Percentiles rank a stretch among this genome's conserved stretches.
Conservation (phyloP, 2,329 filamentous ascomycete genomes). For the Alternaria sp. region DNA sequence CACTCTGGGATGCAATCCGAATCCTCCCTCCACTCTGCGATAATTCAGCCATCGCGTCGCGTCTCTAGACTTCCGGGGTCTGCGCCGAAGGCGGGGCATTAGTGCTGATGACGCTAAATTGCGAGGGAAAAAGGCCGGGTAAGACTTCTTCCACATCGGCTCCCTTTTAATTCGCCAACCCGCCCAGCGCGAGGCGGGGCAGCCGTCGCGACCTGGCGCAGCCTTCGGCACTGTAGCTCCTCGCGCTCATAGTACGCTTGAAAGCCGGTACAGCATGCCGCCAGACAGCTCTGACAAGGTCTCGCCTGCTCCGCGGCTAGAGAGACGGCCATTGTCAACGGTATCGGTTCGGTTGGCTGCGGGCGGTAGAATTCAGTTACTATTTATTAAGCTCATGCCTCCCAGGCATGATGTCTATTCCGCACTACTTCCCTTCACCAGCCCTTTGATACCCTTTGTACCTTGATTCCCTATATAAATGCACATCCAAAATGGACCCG, state of each 20-base stretch:
- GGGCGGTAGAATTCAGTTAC: not conserved
- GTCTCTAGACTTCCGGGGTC: slow-evolving; percentile 15
- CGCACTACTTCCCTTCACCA: not conserved
- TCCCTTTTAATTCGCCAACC: slow-evolving; percentile 64
- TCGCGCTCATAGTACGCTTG: slow-evolving; percentile 1
- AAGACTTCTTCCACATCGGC: slow-evolving; percentile 32
- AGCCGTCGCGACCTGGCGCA: slow-evolving; percentile 11
- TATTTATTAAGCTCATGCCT: slow-evolving; percentile 25
- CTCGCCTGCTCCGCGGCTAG: slow-evolving; percentile 32
- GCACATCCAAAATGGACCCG: slow-evolving; percentile 16
- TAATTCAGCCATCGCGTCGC: slow-evolving; percentile 14
- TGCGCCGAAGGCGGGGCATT: slow-evolving; percentile 34
- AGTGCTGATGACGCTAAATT: not conserved
- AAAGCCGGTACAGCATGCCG: slow-evolving; percentile 30
- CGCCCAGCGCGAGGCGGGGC: slow-evolving; percentile 26
- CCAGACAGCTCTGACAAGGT: slow-evolving; percentile 12
- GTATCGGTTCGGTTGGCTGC: slow-evolving; percentile 25
- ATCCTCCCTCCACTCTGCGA: not conserved
- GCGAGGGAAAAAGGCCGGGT: slow-evolving; percentile 27
- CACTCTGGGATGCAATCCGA: not conserved
- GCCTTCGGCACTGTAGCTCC: slow-evolving; percentile 29
- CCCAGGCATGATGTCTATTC: slow-evolving; percentile 9
- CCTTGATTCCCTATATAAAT: not conserved
- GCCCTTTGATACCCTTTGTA: not conserved
- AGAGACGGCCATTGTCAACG: slow-evolving; percentile 29